A percentile compares a stretch with the other conserved stretches of the same genome.
phyloP scores from a whole-genome alignment of 768 basidiomycete species.

The Leccinum subgranulosum region DNA sequence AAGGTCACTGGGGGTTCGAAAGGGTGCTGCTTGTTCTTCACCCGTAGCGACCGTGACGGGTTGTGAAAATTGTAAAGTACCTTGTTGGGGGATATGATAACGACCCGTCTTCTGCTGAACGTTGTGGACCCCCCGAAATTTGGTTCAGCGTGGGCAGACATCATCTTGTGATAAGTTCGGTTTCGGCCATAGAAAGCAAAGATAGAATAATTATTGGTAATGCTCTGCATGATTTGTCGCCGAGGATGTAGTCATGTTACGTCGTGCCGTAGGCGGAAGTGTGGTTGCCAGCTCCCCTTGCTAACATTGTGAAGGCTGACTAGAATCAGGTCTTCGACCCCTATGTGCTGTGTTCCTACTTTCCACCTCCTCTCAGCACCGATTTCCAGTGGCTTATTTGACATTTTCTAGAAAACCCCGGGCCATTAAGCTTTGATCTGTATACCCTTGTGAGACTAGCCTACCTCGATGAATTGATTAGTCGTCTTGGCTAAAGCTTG shows the following conservation, averaged over 20 bases:
- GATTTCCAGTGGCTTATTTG: constrained; percentile 53
- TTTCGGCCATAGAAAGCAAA: not conserved
- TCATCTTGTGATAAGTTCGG: not conserved
- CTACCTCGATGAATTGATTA: constrained; percentile 58
- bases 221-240: not conserved
- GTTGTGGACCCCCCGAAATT: not conserved
- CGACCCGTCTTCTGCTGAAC: not conserved
- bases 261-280: constrained; percentile 48
- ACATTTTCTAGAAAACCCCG: constrained; percentile 44
- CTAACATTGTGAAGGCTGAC: constrained; percentile 82
- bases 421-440: constrained; percentile 32
- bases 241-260: not conserved
- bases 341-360: constrained; percentile 55
- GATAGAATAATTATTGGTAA: not conserved
- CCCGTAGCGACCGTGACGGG: not conserved
- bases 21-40: not conserved
- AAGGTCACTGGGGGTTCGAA: not conserved
- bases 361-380: constrained; percentile 59
- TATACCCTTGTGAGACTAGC: constrained; percentile 25
- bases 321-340: constrained; percentile 63
- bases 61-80: not conserved
- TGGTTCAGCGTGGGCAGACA: not conserved
- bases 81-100: not conserved
- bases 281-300: constrained; percentile 80
- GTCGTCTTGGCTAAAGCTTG: constrained; percentile 69